Evolutionary conservation across 148 eudicot genomes (phyloP), one percentile per base, ranked within the genome.

Genomic region (Fagopyrum homotropicum): DNA sequence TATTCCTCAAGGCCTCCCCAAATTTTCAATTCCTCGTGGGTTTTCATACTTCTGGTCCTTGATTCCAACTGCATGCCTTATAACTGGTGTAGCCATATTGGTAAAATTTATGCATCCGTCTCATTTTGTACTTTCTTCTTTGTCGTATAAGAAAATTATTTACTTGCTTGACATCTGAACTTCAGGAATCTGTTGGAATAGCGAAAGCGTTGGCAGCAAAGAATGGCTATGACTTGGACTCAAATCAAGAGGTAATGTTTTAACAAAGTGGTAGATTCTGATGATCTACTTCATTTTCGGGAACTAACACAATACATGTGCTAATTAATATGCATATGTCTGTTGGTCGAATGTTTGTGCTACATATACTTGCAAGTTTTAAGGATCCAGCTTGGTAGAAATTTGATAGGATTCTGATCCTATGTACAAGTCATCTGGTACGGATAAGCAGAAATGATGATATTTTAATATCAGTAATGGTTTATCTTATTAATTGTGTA

Each of bases 131-230:
- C 45, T 19, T n/a, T 79, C 66, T 71, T 17, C 46, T 29, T 77
- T 49, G 69, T 29, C 55, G 19, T 47, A 46, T 72, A 72, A 7
- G 26, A 11, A 72, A 47, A 8, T 45, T 35, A 44, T 48, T 75
- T 54, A 49, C 72, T 75, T 74, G 74, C 9, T 17, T 77, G 35
- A 17, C 72, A 47, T 52, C 81, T 76, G 19, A 35, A 77, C 72
- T 79, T 56, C 50, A 92, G 98, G 99, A 92, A 87, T 96, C 98
- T 72, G 98, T 96, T 77, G 99, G 99, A 74, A 96, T 96, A 50
- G 99, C 99, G 29, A 96, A 92, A 84, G 97, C 99, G 64, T 83
- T 96, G 84, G 98, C 99, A 73, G 93, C 99, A 78, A 96, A 92
- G 85, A 92, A 96, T 80, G 97, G 99, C 47, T 92, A 96, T 74